Conservation (phyloP, 805 yeast genomes). For the Nakazawaea molendinolei region DNA sequence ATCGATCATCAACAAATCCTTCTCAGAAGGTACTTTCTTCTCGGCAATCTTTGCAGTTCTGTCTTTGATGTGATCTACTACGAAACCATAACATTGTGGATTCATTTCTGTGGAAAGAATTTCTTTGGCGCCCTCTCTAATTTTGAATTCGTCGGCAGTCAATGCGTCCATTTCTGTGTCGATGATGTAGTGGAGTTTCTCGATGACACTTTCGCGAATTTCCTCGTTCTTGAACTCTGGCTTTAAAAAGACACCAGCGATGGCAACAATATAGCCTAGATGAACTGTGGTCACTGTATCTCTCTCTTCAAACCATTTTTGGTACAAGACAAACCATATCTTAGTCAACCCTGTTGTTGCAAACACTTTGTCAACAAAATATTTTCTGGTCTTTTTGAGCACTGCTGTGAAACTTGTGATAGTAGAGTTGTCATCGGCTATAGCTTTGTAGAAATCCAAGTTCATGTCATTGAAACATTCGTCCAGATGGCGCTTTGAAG, state of each 20-base stretch:
- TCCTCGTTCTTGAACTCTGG: slow-evolving; percentile 21
- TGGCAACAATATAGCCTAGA: slow-evolving; percentile 59
- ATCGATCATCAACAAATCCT: slow-evolving; percentile 35
- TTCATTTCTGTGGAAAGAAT: slow-evolving; percentile 61
- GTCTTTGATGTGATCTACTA: slow-evolving; percentile 37
- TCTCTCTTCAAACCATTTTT: slow-evolving; percentile 1
- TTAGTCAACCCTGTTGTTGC: slow-evolving; percentile 7
- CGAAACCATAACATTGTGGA: slow-evolving; percentile 44
- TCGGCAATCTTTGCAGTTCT: slow-evolving; percentile 27
- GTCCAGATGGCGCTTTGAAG: slow-evolving; percentile 16
- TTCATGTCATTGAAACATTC: slow-evolving; percentile 25
- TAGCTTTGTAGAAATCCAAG: slow-evolving; percentile 30
- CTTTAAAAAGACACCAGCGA: slow-evolving; percentile 55
- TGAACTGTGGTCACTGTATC: background rate
- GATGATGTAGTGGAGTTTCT: slow-evolving; percentile 21
- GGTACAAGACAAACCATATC: slow-evolving; percentile 7
- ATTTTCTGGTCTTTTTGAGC: slow-evolving; percentile 57
- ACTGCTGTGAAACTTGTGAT: slow-evolving; percentile 70
- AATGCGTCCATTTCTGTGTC: slow-evolving; percentile 18
- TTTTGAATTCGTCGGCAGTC: slow-evolving; percentile 21
- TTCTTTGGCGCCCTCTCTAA: slow-evolving; percentile 68
- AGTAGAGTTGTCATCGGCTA: slow-evolving; percentile 47
- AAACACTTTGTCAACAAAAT: slow-evolving; percentile 22
- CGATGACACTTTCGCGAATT: slow-evolving; percentile 20
- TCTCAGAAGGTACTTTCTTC: slow-evolving; percentile 19